These are phyloP conservation scores for Chalciporus sp. DNA, from an alignment of 1,284 basidiomycete species.

Conservation along the genomic window DNA sequence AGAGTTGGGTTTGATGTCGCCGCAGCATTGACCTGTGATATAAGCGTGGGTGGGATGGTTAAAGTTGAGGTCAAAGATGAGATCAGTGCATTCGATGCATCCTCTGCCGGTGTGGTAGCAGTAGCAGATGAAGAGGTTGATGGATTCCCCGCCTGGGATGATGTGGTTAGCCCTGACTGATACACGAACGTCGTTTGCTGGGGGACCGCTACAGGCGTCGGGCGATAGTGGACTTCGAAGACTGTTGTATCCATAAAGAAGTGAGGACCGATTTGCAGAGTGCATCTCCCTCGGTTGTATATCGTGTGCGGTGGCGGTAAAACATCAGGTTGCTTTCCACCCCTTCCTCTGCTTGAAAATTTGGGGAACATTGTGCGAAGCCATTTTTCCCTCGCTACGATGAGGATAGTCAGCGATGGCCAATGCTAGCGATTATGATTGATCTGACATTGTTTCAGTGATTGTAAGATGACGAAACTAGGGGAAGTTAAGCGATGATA, in stretches of 20 bases:
- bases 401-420: conserved; percentile 29
- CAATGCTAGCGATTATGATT: conserved; percentile 8
- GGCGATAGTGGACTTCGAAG: conserved; percentile 64
- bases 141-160: conserved; percentile 19
- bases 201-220: conserved; percentile 19
- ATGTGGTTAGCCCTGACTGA: conserved; percentile 20
- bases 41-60: conserved; percentile 55
- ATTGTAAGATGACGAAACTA: conserved; percentile 60
- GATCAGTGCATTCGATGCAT: conserved; percentile 38
- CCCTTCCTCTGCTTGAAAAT: conserved; percentile 63
- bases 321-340: conserved; percentile 51
- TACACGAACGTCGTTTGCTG: conserved; percentile 29
- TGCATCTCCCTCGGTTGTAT: conserved; percentile 62
- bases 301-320: conserved; percentile 65
- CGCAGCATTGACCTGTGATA: conserved; percentile 64
- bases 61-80: conserved; percentile 46
- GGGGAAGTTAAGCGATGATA: conserved; percentile 14
- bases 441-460: conserved; percentile 66
- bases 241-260: conserved; percentile 63
- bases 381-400: conserved; percentile 69
- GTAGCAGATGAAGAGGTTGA: conserved; percentile 6
- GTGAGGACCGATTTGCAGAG: conserved; percentile 73
- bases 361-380: conserved; percentile 67
- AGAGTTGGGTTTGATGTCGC: conserved; percentile 65
- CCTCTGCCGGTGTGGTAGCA: conserved; percentile 7